Conservation (phyloP, 495 filamentous ascomycete genomes). For the Hyaloscypha hepaticicola region DNA sequence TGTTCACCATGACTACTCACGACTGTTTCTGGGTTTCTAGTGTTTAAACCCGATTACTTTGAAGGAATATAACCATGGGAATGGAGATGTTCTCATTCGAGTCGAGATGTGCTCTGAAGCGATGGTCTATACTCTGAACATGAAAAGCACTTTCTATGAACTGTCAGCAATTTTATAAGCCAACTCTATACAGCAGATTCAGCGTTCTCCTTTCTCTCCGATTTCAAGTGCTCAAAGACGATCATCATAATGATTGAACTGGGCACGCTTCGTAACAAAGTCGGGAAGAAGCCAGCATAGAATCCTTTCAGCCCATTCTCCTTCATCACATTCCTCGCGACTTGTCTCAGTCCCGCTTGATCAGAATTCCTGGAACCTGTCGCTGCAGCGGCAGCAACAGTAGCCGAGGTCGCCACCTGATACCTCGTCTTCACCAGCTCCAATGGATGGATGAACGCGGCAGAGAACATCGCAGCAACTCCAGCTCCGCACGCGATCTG, state of each 20-base stretch:
- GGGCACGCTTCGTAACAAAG: conserved; percentile 19
- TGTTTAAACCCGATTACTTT: neutral
- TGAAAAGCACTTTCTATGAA: neutral
- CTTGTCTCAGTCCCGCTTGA: conserved; percentile 13
- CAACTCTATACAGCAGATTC: conserved; percentile 6
- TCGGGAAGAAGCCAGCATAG: conserved; percentile 19
- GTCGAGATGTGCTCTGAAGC: neutral
- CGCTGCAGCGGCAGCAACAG: conserved; percentile 11
- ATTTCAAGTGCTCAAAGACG: conserved; percentile 22
- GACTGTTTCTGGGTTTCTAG: no score
- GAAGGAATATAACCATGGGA: no score
- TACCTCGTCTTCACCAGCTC: conserved; percentile 23
- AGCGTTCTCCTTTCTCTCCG: conserved; percentile 11
- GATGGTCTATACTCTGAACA: neutral
- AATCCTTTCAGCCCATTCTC: conserved; percentile 20
- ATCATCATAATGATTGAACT: conserved; percentile 25
- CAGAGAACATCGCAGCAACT: conserved; percentile 7
- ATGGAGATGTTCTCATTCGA: no score
- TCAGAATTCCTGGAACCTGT: conserved; percentile 13
- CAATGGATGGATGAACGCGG: conserved; percentile 21
- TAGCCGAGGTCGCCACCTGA: conserved; percentile 19
- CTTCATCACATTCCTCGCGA: conserved; percentile 19
- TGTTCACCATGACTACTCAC: no score
- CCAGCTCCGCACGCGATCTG: conserved; percentile 20
- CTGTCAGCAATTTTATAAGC: neutral